phyloP scores from a whole-genome alignment of 2,329 filamentous ascomycete genomes.

The Chaetomium olivaceum region DNA sequence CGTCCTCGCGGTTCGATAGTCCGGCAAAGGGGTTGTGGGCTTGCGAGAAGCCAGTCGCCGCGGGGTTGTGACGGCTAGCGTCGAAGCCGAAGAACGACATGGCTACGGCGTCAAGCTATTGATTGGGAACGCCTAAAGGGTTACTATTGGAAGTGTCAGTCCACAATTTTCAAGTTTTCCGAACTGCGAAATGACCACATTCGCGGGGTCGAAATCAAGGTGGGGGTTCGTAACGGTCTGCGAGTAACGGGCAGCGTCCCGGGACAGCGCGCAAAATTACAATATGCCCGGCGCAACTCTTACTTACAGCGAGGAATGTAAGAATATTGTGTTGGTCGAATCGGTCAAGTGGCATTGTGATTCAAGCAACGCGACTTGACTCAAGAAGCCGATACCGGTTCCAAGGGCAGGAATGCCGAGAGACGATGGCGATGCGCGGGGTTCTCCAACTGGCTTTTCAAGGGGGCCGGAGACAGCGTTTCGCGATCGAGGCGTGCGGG shows the following conservation, averaged over 20 bases:
- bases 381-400: conserved; percentile 1
- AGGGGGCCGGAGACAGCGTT: neutral
- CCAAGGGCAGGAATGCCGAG: neutral
- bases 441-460: neutral
- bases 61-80: conserved; percentile 65
- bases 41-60: conserved; percentile 79
- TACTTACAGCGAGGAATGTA: conserved; percentile 30
- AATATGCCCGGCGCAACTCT: neutral
- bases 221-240: neutral
- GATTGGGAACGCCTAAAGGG: neutral
- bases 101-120: conserved; percentile 26
- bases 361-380: conserved; percentile 20
- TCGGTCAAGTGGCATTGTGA: conserved; percentile 32
- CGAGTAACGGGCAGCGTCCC: neutral
- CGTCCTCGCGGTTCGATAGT: conserved; percentile 65
- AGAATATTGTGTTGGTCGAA: conserved; percentile 22
- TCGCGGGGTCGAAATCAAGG: neutral
- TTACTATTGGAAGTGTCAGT: conserved; percentile 24
- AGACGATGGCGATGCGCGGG: neutral
- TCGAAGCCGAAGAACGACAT: conserved; percentile 97
- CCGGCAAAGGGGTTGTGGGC: conserved; percentile 84
- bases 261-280: too few species aligned
- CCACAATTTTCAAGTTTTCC: neutral
- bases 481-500: too few species aligned
- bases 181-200: too few species aligned